Evolutionary conservation across 2,329 filamentous ascomycete species (phyloP), one percentile per base, ranked within the genome.

Genomic region (Colletotrichum abscissum): DNA sequence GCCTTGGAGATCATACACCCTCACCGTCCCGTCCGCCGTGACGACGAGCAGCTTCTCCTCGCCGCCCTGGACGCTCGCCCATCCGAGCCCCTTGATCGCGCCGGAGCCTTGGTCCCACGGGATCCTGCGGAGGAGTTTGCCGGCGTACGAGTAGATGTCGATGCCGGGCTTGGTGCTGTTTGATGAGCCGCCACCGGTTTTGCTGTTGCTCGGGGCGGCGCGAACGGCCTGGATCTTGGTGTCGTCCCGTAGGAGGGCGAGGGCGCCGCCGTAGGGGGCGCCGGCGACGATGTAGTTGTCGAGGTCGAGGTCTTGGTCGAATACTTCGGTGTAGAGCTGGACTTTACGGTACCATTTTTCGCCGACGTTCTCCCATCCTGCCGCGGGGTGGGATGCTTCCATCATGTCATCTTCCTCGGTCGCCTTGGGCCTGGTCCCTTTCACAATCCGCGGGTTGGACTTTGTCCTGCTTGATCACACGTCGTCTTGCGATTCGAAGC

Each of bases 271-370:
- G 83, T 97, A 98, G 28, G 95, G 95, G 81, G 97, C 97, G 80
- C 95, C 97, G 71, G 93, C 92, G 79, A 98, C 92, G 79, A 96
- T 89, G 86, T 97, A 97, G 86, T 97, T 97, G 86, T 98, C 95
- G 77, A 99, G 90, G 85, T 99, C 95, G 75, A 98, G 88, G 81
- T 98, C 95, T 80, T 94, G 91, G 84, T 98, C 95, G 82, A 98
- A 99, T 76, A 98, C 90, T 76, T 92, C 93, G 74, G 95, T 95
- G 87, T 98, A 99, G 74, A 98, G 91, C 83, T 96, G 94, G 70
- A 94, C 92, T 86, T 97, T 98, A 82, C 96, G 94, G 86, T 98
- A 99, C 88, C 97, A 98, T 79, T 91, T 93, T 84, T 97, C 94
- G 81, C 95, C 97, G 77, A 98, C 91, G 83, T 91, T 93, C 87